Percentiles rank a stretch among this genome's conserved stretches.
Conservation (phyloP, 148 eudicot genomes). For the Vaccinium corymbosum region DNA sequence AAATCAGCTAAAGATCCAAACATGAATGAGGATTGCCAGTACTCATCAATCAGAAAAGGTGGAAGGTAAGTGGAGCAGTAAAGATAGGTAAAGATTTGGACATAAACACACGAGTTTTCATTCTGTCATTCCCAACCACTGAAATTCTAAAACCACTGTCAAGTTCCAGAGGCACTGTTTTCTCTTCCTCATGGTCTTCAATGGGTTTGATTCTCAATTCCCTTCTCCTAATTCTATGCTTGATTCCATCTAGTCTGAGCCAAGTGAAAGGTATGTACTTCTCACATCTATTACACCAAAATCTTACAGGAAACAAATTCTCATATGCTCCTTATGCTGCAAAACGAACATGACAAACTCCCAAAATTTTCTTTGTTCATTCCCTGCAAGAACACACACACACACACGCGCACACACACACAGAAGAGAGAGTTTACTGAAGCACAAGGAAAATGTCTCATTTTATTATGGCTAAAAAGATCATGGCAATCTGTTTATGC, state of each 20-base stretch:
- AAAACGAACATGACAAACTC: background rate
- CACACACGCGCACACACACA: background rate
- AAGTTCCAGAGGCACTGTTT: conserved; percentile 9
- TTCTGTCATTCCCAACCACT: conserved; percentile 15
- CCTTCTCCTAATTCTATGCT: conserved; percentile 38
- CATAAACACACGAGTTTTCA: background rate
- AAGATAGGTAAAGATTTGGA: conserved; percentile 10
- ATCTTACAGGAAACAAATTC: background rate
- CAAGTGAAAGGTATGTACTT: conserved; percentile 71
- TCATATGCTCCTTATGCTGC: background rate
- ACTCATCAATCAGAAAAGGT: conserved; percentile 22
- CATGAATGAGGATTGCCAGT: conserved; percentile 33
- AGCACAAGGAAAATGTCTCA: background rate
- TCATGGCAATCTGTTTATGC: background rate
- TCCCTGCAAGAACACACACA: background rate
- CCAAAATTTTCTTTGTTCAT: background rate
- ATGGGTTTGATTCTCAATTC: conserved; percentile 43
- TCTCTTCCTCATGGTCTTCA: conserved; percentile 27
- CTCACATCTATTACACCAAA: background rate
- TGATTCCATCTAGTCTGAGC: conserved; percentile 32
- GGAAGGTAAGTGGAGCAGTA: conserved; percentile 23
- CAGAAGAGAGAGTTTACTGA: background rate
- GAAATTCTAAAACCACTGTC: conserved; percentile 13
- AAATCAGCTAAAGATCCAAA: conserved; percentile 31
- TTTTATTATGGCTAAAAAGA: background rate